Evolutionary conservation across 1,284 basidiomycete species (phyloP).

Genomic region (Melanopsichium pennsylvanicum): DNA sequence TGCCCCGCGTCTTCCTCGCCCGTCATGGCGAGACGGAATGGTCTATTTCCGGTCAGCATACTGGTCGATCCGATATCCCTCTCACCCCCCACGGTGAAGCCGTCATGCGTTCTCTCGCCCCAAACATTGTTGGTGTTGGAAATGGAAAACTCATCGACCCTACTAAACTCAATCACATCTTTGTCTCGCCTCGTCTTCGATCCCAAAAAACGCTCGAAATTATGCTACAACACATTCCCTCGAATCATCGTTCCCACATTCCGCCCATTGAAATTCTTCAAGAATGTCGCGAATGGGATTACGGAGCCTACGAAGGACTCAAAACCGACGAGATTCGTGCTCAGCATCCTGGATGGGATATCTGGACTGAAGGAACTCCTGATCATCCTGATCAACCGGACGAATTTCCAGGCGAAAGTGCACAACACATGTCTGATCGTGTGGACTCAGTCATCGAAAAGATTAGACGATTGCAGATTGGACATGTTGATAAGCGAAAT

Average conservation of each 20-base stretch:
- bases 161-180: slow-evolving; percentile 52
- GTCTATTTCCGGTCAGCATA: slow-evolving; percentile 63
- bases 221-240: slow-evolving; percentile 49
- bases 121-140: slow-evolving; percentile 51
- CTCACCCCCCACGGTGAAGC: slow-evolving; percentile 59
- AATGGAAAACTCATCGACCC: slow-evolving; percentile 55
- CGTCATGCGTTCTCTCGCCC: slow-evolving; percentile 56
- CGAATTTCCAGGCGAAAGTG: slow-evolving; percentile 57
- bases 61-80: slow-evolving; percentile 60
- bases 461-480: slow-evolving; percentile 53
- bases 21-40: slow-evolving; percentile 65
- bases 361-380: slow-evolving; percentile 61
- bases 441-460: slow-evolving; percentile 57
- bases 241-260: slow-evolving; percentile 26
- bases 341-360: slow-evolving; percentile 58
- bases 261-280: slow-evolving; percentile 44
- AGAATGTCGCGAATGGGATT: slow-evolving; percentile 64
- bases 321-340: slow-evolving; percentile 58
- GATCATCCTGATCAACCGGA: slow-evolving; percentile 47
- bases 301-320: slow-evolving; percentile 63
- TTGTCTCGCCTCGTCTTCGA: slow-evolving; percentile 53
- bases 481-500: slow-evolving; percentile 49
- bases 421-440: slow-evolving; percentile 56
- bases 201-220: slow-evolving; percentile 56
- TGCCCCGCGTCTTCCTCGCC: slow-evolving; percentile 62